phyloP scores from a whole-genome alignment of 352 stramenopile genomes.

The Phytophthora tentaculata region DNA sequence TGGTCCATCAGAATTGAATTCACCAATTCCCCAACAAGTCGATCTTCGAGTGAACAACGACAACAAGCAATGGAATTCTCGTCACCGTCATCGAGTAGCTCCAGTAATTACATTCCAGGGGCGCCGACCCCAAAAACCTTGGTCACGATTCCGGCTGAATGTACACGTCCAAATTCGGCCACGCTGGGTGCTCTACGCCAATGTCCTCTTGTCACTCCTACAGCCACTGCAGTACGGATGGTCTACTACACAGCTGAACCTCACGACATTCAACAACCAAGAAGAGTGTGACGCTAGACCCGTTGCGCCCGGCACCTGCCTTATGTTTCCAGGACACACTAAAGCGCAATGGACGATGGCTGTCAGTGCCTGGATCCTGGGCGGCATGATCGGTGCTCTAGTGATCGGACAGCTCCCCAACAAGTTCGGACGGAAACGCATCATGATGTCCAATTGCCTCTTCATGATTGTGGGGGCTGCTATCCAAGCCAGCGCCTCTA shows the following conservation, averaged over 20 bases:
- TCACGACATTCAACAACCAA: constrained; percentile 51
- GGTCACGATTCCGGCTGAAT: neutral
- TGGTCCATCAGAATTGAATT: constrained; percentile 5
- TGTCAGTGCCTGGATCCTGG: constrained; percentile 49
- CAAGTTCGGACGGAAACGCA: constrained; percentile 26
- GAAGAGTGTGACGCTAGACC: constrained; percentile 42
- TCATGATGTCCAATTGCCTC: constrained; percentile 35
- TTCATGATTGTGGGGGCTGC: constrained; percentile 43
- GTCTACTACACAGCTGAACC: constrained; percentile 55
- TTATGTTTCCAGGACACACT: constrained; percentile 65
- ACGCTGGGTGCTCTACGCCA: constrained; percentile 45
- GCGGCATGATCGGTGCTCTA: constrained; percentile 43
- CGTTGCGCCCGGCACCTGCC: constrained; percentile 40
- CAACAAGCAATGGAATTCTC: constrained; percentile 4
- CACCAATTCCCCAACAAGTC: neutral
- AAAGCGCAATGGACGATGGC: constrained; percentile 48
- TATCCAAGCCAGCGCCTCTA: constrained; percentile 32
- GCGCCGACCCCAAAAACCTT: constrained; percentile 3
- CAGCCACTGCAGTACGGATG: constrained; percentile 60
- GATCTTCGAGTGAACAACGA: neutral
- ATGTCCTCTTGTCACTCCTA: constrained; percentile 37
- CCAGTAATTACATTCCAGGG: neutral
- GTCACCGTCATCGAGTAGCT: neutral
- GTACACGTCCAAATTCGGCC: neutral
- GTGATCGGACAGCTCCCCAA: constrained; percentile 30